A percentile compares a stretch with the other conserved stretches of the same genome.
phyloP scores from a whole-genome alignment of 176 grass and related monocot species.

The Aechmea fasciata region DNA sequence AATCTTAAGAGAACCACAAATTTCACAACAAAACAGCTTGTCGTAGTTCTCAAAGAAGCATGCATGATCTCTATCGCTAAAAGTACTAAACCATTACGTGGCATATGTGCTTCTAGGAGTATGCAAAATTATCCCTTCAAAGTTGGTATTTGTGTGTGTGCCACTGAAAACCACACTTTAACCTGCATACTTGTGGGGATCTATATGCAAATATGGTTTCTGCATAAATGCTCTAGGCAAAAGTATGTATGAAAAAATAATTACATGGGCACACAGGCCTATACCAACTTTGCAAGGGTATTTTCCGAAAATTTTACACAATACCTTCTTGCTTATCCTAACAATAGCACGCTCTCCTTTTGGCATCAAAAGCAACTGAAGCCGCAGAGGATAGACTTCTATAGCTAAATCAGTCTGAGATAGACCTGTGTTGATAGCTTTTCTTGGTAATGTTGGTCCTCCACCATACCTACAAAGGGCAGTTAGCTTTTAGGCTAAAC shows the following conservation, averaged over 20 bases:
- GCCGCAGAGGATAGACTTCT: conserved; percentile 97
- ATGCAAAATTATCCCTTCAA: no score
- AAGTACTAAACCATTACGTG: no score
- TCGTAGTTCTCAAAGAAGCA: neutral
- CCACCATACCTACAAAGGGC: conserved; percentile 74
- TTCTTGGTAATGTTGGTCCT: conserved; percentile 81
- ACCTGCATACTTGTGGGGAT: no score
- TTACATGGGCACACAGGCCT: neutral
- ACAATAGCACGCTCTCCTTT: conserved; percentile 77
- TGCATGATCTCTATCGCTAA: no score
- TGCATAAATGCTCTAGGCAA: no score
- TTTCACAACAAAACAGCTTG: neutral
- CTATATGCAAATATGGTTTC: no score
- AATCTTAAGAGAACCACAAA: neutral
- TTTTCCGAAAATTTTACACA: conserved; percentile 8
- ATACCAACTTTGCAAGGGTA: no score
- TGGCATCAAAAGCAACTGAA: conserved; percentile 76
- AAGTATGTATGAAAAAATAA: no score
- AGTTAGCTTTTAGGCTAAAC: conserved; percentile 5
- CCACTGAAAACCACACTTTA: no score
- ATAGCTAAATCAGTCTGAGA: conserved; percentile 95
- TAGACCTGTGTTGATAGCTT: conserved; percentile 87
- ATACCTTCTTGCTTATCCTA: conserved; percentile 98
- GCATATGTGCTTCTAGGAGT: no score
- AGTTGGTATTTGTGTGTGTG: no score